Evolutionary conservation across 768 basidiomycete species (phyloP).

Genomic region (Panellus pusillus): DNA sequence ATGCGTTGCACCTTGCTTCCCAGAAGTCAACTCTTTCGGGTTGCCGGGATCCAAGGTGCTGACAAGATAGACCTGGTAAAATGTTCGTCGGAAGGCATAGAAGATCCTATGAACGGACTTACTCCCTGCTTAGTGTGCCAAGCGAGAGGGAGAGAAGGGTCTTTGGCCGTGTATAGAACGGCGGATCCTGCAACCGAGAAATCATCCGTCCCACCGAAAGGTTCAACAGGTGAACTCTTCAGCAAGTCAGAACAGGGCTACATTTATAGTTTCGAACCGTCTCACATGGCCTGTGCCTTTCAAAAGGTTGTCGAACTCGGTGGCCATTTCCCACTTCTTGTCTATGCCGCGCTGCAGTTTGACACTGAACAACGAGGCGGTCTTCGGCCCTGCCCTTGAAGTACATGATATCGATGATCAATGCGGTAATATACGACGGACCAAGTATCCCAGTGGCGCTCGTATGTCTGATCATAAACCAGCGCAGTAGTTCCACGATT

Average conservation of each 20-base stretch:
- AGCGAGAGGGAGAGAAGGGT: conserved; percentile 72
- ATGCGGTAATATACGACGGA: conserved; percentile 4
- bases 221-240: conserved; percentile 75
- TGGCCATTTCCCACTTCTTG: conserved; percentile 53
- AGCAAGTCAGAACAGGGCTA: neutral
- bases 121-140: conserved; percentile 92
- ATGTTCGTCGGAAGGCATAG: neutral
- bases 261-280: neutral
- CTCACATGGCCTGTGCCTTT: conserved; percentile 71
- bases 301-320: conserved; percentile 58
- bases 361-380: conserved; percentile 70
- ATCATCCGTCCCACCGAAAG: conserved; percentile 83
- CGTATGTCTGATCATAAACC: conserved; percentile 65
- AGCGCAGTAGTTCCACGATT: conserved; percentile 70
- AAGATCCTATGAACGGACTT: conserved; percentile 6
- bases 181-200: conserved; percentile 70
- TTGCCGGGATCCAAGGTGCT: conserved; percentile 49
- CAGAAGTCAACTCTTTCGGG: conserved; percentile 74
- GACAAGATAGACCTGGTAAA: conserved; percentile 65
- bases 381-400: conserved; percentile 65
- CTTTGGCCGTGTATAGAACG: conserved; percentile 85
- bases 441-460: conserved; percentile 69
- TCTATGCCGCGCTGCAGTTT: conserved; percentile 47
- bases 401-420: conserved; percentile 25
- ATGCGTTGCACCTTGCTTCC: conserved; percentile 80